These are phyloP conservation scores for Phylloporus arenicola DNA, from an alignment of 768 basidiomycete species.

Conservation along the genomic window DNA sequence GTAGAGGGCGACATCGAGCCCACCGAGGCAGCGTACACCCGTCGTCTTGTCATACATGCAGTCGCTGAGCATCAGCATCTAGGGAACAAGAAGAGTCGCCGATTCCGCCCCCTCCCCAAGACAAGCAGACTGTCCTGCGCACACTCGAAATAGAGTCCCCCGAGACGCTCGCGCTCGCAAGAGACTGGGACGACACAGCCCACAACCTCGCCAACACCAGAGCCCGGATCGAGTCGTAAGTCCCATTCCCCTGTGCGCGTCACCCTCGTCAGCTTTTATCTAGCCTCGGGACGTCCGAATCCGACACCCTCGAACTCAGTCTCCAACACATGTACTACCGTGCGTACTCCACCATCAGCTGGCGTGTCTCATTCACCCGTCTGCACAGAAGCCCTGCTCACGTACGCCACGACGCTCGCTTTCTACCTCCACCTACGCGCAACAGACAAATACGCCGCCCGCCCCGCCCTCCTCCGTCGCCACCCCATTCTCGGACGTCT, in stretches of 20 bases:
- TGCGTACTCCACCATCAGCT: slow-evolving; percentile 39
- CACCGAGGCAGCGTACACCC: slow-evolving; percentile 27
- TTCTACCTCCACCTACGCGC: slow-evolving; percentile 90
- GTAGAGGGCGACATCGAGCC: slow-evolving; percentile 33
- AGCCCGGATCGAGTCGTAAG: slow-evolving; percentile 52
- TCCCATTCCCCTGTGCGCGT: neutral
- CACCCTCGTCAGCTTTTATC: neutral
- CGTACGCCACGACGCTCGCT: slow-evolving; percentile 85
- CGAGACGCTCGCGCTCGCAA: slow-evolving; percentile 72
- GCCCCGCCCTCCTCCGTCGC: slow-evolving; percentile 55
- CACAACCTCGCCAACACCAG: slow-evolving; percentile 47
- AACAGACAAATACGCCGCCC: slow-evolving; percentile 55
- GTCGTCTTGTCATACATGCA: neutral
- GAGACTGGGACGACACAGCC: slow-evolving; percentile 77
- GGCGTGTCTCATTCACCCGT: neutral
- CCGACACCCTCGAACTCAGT: slow-evolving; percentile 55
- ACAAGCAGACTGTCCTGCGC: slow-evolving; percentile 55
- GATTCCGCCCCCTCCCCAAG: slow-evolving; percentile 37
- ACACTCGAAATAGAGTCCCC: slow-evolving; percentile 72
- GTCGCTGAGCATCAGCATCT: slow-evolving; percentile 5
- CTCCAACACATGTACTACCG: slow-evolving; percentile 87
- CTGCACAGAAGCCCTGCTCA: slow-evolving; percentile 73
- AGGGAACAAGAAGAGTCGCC: slow-evolving; percentile 14
- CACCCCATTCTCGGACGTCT: slow-evolving; percentile 75
- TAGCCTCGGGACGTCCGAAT: slow-evolving; percentile 46